Percentiles rank a stretch among this genome's conserved stretches.
Evolutionary conservation across 2,329 filamentous ascomycete genomes (phyloP).

Genomic region (Thermothelomyces thermophilus): DNA sequence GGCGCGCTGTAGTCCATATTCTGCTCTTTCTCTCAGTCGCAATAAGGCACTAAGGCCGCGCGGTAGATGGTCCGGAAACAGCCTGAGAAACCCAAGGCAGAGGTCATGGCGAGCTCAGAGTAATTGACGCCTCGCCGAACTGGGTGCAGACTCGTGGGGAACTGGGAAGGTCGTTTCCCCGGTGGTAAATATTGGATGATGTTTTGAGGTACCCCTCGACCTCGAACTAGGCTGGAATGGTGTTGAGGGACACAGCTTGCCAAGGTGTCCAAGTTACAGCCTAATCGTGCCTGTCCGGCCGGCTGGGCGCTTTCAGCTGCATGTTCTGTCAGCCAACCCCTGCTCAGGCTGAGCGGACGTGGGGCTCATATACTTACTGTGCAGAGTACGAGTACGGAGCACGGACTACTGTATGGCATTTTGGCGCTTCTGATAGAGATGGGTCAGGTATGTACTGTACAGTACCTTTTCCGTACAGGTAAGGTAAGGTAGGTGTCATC

Average conservation of each 20-base stretch:
- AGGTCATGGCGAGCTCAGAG: conserved; percentile 17
- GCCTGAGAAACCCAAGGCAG: conserved; percentile 1
- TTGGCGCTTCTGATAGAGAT: too few relatives aligned
- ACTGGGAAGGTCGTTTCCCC: background rate
- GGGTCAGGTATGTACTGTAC: too few relatives aligned
- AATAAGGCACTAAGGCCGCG: conserved; percentile 2
- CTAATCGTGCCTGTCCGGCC: conserved; percentile 3
- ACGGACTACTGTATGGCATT: too few relatives aligned
- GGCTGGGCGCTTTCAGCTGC: conserved; percentile 12
- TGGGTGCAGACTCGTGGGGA: background rate
- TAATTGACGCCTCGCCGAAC: background rate
- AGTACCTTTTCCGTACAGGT: too few relatives aligned
- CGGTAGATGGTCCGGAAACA: conserved; percentile 3
- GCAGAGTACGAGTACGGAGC: too few relatives aligned
- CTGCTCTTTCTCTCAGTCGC: conserved; percentile 8
- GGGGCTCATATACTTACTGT: background rate
- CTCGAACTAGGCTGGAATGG: too few relatives aligned
- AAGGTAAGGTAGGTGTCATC: too few relatives aligned
- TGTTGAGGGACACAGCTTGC: background rate
- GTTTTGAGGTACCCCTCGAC: too few relatives aligned
- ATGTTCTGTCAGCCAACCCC: conserved; percentile 6
- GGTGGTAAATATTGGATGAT: too few relatives aligned
- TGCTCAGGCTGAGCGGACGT: background rate
- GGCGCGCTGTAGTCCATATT: conserved; percentile 44
- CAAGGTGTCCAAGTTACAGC: background rate